A percentile compares a stretch with the other conserved stretches of the same genome.
Evolutionary conservation across 2,329 filamentous ascomycete species (phyloP).

Genomic region (Tolypocladium album): DNA sequence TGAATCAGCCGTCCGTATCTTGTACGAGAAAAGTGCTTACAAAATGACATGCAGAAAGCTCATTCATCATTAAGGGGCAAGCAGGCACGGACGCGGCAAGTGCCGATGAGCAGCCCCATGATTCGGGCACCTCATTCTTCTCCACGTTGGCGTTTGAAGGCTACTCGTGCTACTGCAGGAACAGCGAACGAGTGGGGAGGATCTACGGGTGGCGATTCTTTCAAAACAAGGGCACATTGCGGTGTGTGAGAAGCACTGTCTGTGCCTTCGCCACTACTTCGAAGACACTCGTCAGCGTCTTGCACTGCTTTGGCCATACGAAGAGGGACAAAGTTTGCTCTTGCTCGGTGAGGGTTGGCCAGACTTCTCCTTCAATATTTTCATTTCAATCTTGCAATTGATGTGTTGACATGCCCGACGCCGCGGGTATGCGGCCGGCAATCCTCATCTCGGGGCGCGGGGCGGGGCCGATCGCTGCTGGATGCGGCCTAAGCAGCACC

Average conservation of each 20-base stretch:
- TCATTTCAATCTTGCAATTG: too few species aligned
- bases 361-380: background rate
- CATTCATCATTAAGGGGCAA: background rate
- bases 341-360: background rate
- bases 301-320: background rate
- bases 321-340: background rate
- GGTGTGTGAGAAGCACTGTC: too few species aligned
- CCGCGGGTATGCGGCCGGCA: background rate
- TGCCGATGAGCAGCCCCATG: background rate
- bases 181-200: background rate
- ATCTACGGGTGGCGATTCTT: background rate
- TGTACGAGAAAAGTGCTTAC: too few species aligned
- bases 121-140: background rate
- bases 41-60: too few species aligned
- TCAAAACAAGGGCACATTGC: background rate
- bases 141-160: background rate
- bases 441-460: background rate
- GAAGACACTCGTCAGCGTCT: background rate
- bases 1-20: too few species aligned
- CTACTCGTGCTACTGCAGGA: background rate
- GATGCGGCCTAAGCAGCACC: background rate
- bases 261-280: too few species aligned
- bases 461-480: conserved; percentile 1
- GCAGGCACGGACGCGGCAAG: background rate
- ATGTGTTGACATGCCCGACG: background rate